These are phyloP conservation scores for Hepatocystis sp. DNA, from an alignment of 169 alveolate species.

Conservation along the genomic window DNA sequence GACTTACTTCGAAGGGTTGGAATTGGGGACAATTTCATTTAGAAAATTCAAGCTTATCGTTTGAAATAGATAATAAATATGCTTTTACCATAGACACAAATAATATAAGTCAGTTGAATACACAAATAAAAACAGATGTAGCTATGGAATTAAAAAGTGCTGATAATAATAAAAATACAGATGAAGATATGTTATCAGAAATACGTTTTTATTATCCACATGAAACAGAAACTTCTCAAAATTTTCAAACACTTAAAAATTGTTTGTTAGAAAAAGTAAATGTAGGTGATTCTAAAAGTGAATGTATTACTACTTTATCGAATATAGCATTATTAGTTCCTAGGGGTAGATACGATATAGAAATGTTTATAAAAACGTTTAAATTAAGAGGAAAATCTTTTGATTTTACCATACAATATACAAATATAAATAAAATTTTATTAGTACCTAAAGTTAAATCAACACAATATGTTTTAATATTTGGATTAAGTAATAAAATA, in stretches of 20 bases:
- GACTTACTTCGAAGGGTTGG: constrained; percentile 89
- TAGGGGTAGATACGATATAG: constrained; percentile 96
- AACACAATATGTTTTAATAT: constrained; percentile 92
- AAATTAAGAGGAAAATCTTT: constrained; percentile 97
- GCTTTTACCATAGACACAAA: constrained; percentile 87
- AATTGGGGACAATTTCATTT: constrained; percentile 92
- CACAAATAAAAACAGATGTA: constrained; percentile 90
- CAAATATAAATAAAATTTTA: constrained; percentile 93
- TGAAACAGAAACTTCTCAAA: constrained; percentile 61
- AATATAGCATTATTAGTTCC: constrained; percentile 96
- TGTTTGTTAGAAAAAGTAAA: constrained; percentile 92
- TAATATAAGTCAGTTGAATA: constrained; percentile 87
- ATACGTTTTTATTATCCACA: constrained; percentile 77
- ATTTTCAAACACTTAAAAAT: constrained; percentile 58
- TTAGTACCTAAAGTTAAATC: constrained; percentile 96
- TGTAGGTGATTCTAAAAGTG: constrained; percentile 92
- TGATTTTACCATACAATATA: constrained; percentile 94
- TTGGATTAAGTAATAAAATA: constrained; percentile 94
- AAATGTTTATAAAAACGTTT: constrained; percentile 91
- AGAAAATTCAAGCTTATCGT: constrained; percentile 81
- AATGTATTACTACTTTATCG: constrained; percentile 91
- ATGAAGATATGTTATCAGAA: constrained; percentile 58
- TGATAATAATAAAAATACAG: constrained; percentile 25
- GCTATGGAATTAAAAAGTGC: constrained; percentile 88
- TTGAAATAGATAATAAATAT: constrained; percentile 83